Evolutionary conservation across 371 early-diverging fungal species (phyloP), one percentile per base, ranked within the genome.

Genomic region (Mortierella sp.): DNA sequence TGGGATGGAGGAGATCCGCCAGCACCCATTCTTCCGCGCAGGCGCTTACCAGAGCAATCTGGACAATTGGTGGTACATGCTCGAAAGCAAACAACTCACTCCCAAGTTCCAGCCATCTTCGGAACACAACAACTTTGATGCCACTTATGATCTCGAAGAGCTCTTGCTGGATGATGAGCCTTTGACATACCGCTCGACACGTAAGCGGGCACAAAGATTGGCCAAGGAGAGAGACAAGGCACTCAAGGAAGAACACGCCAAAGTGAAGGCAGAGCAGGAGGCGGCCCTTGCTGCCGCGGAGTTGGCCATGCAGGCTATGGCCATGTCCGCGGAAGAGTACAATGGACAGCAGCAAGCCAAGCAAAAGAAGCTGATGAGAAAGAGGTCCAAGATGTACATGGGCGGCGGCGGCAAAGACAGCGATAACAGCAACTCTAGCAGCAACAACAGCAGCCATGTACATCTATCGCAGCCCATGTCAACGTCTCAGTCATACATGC

Each of bases 121-220:
- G 41, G 88, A 93, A 61, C 81, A 84, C 54, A 84, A 89, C 54
- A 95, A 95, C 74, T 98, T 98, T 84, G 98, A 98, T 82, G 95
- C 96, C 9, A 93, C 96, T 8, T 93, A 95, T 68, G 98, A 98
- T 54, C 83, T 97, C 6, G 98, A 98, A 61, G 99, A 98, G 69
- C 85, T 96, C 25, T 79, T 96, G 31, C 79, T 96, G 43, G 98
- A 98, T 71, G 95, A 97, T 24, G 93, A 95, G 63, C 96, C 98
- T 4, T 81, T 97, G n/a, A 89, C 88, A 19, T 84, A 70, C 31
- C 55, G 65, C 22, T 70, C 79, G 19, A 65, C 67, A 12, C 63
- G 78, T 17, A 67, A 77, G 27, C 60, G 77, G 17, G 76, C 76
- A 3, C 69, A 57, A 51, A 62, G 67, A 28, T 59, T 73, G 63